A percentile compares a stretch with the other conserved stretches of the same genome.
Evolutionary conservation across 1,139 yeast genomes (phyloP).

Genomic region (Yamadazyma trypodendri): DNA sequence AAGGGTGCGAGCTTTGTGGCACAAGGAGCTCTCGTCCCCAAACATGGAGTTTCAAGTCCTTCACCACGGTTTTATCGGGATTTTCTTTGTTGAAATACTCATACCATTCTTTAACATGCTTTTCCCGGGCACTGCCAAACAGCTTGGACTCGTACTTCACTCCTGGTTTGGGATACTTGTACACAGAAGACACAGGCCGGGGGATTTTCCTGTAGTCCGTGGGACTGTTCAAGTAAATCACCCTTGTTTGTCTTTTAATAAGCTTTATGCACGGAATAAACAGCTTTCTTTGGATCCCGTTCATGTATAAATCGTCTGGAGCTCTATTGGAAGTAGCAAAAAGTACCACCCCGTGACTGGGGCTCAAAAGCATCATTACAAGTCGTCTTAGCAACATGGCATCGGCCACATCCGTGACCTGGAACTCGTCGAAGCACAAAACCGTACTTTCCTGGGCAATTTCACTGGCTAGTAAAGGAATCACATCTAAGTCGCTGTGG

Average conservation of each 20-base stretch:
- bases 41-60: conserved; percentile 50
- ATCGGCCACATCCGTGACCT: conserved; percentile 96
- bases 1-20: conserved; percentile 73
- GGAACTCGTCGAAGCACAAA: conserved; percentile 92
- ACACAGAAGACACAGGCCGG: conserved; percentile 78
- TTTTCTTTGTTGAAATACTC: conserved; percentile 59
- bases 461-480: conserved; percentile 81
- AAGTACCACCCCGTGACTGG: conserved; percentile 76
- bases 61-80: conserved; percentile 25
- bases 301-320: conserved; percentile 87
- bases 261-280: conserved; percentile 89
- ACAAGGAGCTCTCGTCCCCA: conserved; percentile 87
- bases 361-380: conserved; percentile 57
- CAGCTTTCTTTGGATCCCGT: conserved; percentile 89
- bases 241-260: conserved; percentile 70
- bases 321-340: conserved; percentile 95
- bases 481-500: conserved; percentile 70
- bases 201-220: conserved; percentile 91
- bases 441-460: conserved; percentile 75
- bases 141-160: conserved; percentile 55
- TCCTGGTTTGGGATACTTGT: conserved; percentile 71
- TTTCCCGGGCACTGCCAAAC: conserved; percentile 46
- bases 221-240: conserved; percentile 80
- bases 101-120: conserved; percentile 80
- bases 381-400: conserved; percentile 90